Evolutionary conservation across 192 early-diverging fungal species (phyloP), one percentile per base, ranked within the genome.

Genomic region (Mortierella alpina): DNA sequence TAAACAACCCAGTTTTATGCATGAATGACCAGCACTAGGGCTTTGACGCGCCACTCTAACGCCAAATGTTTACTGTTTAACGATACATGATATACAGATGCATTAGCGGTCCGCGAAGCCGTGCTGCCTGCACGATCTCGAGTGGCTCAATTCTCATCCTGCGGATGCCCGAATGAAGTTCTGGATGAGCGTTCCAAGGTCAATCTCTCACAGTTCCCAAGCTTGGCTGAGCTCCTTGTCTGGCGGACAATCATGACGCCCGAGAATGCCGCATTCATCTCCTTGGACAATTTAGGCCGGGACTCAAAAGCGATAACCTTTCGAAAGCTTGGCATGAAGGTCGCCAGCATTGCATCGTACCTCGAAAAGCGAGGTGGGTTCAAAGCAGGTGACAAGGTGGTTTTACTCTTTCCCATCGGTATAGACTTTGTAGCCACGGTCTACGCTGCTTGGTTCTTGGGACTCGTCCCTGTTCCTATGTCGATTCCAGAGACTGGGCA

Each of bases 391-490:
- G 86, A 88, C 45, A 86, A 89, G 48, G 88, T 90, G 7, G 63
- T 95, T 8, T 76, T 95, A n/a, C 74, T 93, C 6, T 87, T 91
- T 22, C 73, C 91, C 8, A 90, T 85, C 53, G 87, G 93, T 23
- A 64, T 91, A 10, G 94, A 95, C 59, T 90, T 90, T 80, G 78
- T 93, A 7, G 73, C 86, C 6, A 86, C 90, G 0, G 59, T 96
- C 9, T 91, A 92, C 75, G 94, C 95, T 17, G 94, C 92, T 72
- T 83, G 95, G 68, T 86, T 91, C 17, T 83, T 94, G 11, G 94
- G 95, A 45, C 83, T 92, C 0, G 74, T 93, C 5, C 85, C 90
- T 40, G 89, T 96, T 31, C 90, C 93, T 1, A 55, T 95, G 1
- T 63, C 88, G 10, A 84, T 86, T n/a, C 86, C 87, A 20, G 95